phyloP scores from a whole-genome alignment of 129 eudicot species.

The Erigeron canadensis region DNA sequence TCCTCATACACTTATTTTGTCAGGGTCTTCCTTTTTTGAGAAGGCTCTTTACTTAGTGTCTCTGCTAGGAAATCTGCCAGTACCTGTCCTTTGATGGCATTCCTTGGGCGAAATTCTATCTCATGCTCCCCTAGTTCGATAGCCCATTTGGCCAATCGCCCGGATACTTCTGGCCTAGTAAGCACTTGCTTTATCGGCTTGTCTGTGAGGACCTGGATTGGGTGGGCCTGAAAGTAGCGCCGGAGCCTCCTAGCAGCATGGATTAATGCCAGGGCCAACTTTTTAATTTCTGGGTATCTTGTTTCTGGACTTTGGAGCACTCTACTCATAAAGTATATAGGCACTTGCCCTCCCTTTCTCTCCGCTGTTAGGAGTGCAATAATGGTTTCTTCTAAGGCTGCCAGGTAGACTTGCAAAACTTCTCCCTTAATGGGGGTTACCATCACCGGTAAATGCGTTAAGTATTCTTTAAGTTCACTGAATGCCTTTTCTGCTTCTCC shows the following conservation, averaged over 20 bases:
- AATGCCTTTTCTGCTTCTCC: background rate
- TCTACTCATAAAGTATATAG: background rate
- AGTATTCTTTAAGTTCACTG: too few species aligned
- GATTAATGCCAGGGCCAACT: too few species aligned
- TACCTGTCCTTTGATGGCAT: too few species aligned
- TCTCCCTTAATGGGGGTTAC: too few species aligned
- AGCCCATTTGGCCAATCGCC: background rate
- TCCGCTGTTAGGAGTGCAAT: background rate
- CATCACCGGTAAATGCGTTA: too few species aligned
- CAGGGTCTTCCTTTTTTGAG: too few species aligned
- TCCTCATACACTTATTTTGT: too few species aligned
- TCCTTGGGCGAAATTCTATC: background rate
- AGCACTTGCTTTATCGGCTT: background rate
- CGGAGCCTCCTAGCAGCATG: background rate
- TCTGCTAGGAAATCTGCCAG: too few species aligned
- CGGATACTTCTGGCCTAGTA: background rate
- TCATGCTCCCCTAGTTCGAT: background rate
- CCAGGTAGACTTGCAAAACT: too few species aligned
- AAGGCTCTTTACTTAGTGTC: too few species aligned
- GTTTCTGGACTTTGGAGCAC: too few species aligned
- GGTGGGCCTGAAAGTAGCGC: background rate
- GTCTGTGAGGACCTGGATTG: background rate
- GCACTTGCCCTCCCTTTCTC: background rate
- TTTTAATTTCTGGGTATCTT: too few species aligned
- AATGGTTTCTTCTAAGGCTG: background rate